Evolutionary conservation across 2,329 filamentous ascomycete species (phyloP).

Genomic region (Ophiocordyceps australis): DNA sequence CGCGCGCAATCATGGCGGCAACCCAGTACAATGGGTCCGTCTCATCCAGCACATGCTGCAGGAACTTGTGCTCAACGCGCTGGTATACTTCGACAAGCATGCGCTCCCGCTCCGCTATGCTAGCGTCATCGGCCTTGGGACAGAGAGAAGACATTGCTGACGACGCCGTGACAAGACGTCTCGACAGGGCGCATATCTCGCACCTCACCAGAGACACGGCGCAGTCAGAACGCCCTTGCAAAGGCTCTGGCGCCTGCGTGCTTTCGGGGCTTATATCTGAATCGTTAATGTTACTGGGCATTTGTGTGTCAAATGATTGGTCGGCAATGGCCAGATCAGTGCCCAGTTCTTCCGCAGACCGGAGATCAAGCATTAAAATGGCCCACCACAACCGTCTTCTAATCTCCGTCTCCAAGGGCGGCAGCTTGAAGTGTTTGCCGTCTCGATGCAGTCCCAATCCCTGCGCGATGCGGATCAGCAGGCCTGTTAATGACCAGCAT

Average conservation of each 20-base stretch:
- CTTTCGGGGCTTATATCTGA: conserved; percentile 25
- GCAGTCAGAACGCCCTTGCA: conserved; percentile 32
- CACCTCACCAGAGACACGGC: conserved; percentile 28
- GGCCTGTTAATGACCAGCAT: conserved; percentile 40
- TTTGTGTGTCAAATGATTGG: conserved; percentile 24
- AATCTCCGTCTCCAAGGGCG: conserved; percentile 41
- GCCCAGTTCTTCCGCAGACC: conserved; percentile 34
- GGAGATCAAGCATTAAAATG: conserved; percentile 36
- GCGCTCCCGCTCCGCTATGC: conserved; percentile 17
- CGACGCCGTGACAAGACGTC: conserved; percentile 14
- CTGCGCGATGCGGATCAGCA: conserved; percentile 39
- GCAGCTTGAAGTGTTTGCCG: conserved; percentile 27
- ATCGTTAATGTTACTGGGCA: conserved; percentile 33
- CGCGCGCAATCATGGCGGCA: conserved; percentile 45
- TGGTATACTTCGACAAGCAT: conserved; percentile 33
- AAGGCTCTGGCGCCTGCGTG: conserved; percentile 25
- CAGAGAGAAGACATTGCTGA: conserved; percentile 14
- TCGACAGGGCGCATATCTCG: conserved; percentile 26
- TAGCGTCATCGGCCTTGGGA: conserved; percentile 10
- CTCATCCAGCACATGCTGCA: conserved; percentile 29
- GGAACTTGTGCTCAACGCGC: conserved; percentile 34
- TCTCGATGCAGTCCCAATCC: conserved; percentile 43
- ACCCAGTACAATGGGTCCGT: conserved; percentile 45
- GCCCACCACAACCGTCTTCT: conserved; percentile 42
- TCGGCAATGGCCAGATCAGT: conserved; percentile 24